Evolutionary conservation across 257 asterid species (phyloP).

Genomic region (Gardenia jasminoides): DNA sequence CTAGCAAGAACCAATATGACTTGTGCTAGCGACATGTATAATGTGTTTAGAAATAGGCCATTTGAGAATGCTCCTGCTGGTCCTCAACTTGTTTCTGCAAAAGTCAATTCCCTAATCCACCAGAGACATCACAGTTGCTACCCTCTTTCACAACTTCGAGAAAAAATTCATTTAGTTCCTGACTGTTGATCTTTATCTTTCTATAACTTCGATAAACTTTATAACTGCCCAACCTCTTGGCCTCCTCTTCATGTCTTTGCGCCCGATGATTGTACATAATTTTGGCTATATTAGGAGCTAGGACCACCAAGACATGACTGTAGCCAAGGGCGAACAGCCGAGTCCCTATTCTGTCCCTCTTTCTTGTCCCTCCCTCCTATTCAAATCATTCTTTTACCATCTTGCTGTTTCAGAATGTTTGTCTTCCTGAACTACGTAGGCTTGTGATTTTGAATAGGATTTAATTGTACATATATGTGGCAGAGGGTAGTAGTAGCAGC

Average conservation of each 20-base stretch:
- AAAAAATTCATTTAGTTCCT: conserved; percentile 23
- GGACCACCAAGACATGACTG: conserved; percentile 3
- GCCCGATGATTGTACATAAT: conserved; percentile 37
- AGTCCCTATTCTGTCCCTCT: neutral
- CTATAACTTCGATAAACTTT: conserved; percentile 20
- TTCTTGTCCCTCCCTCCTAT: neutral
- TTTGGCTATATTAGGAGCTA: conserved; percentile 21
- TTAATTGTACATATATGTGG: neutral
- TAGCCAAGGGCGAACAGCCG: conserved; percentile 3
- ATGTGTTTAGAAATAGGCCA: conserved; percentile 28
- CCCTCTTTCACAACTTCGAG: conserved; percentile 28
- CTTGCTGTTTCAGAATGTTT: neutral
- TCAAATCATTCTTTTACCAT: neutral
- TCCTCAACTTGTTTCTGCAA: conserved; percentile 28
- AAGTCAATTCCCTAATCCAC: conserved; percentile 22
- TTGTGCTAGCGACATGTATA: conserved; percentile 25
- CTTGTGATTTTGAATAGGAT: neutral
- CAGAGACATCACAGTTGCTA: conserved; percentile 23
- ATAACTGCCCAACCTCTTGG: conserved; percentile 8
- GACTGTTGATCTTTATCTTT: conserved; percentile 22
- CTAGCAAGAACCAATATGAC: conserved; percentile 24
- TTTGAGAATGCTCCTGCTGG: conserved; percentile 25
- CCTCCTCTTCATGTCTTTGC: conserved; percentile 6
- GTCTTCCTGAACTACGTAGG: neutral
- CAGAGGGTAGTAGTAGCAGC: neutral